phyloP scores from a whole-genome alignment of 306 rosid genomes.

The Cyclanthera cordifolia region DNA sequence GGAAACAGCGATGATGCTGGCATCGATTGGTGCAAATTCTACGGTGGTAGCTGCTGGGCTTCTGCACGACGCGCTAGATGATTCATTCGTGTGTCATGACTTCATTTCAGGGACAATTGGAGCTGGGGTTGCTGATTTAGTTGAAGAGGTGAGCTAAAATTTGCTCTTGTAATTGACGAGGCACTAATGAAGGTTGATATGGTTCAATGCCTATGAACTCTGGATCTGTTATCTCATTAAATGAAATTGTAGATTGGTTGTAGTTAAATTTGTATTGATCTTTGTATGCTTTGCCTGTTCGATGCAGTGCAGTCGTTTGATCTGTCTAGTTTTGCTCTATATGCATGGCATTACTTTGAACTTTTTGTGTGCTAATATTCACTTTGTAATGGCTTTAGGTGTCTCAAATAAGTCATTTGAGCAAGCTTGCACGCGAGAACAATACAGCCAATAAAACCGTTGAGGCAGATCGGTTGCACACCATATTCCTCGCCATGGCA shows the following conservation, averaged over 20 bases:
- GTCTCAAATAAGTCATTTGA: constrained; percentile 79
- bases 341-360: background rate
- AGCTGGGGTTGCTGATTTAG: constrained; percentile 79
- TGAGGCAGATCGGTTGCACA: constrained; percentile 88
- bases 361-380: background rate
- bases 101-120: constrained; percentile 56
- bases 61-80: constrained; percentile 82
- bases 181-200: background rate
- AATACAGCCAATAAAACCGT: constrained; percentile 70
- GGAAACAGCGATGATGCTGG: constrained; percentile 82
- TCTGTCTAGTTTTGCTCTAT: background rate
- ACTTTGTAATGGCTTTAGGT: constrained; percentile 36
- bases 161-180: background rate
- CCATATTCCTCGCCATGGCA: constrained; percentile 94
- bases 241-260: background rate
- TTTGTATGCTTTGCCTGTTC: background rate
- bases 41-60: constrained; percentile 97
- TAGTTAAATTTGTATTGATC: background rate
- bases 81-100: constrained; percentile 60
- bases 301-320: background rate
- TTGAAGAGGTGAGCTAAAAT: constrained; percentile 52
- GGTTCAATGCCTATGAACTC: background rate
- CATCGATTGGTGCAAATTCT: constrained; percentile 75
- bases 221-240: background rate
- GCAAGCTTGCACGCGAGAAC: constrained; percentile 91